A percentile compares a stretch with the other conserved stretches of the same genome.
Evolutionary conservation across 73 alveolate species (phyloP).

Genomic region (Urostyla sp.): DNA sequence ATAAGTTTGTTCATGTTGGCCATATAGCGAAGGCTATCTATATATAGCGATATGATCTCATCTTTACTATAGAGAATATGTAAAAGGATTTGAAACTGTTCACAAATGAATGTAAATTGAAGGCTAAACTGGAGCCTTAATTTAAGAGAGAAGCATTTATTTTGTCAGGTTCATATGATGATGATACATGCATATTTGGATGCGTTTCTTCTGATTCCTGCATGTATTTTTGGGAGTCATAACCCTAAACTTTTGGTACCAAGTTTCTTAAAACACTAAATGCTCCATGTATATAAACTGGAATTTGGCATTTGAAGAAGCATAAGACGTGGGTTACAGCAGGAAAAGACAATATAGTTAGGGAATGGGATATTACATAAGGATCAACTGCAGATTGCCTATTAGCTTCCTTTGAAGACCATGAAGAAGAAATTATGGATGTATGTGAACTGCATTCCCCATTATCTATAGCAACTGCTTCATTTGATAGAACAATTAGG

Average conservation of each 20-base stretch:
- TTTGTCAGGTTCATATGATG: slow-evolving; percentile 62
- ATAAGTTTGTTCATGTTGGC: slow-evolving; percentile 69
- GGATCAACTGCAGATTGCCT: slow-evolving; percentile 41
- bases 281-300: slow-evolving; percentile 67
- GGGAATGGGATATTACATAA: slow-evolving; percentile 70
- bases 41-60: slow-evolving; percentile 59
- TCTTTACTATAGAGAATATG: slow-evolving; percentile 74
- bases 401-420: slow-evolving; percentile 61
- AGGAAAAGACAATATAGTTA: slow-evolving; percentile 78
- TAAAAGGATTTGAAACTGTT: slow-evolving; percentile 71
- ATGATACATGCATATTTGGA: slow-evolving; percentile 60
- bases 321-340: slow-evolving; percentile 90
- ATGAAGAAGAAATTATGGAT: slow-evolving; percentile 84
- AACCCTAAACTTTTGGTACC: slow-evolving; percentile 1
- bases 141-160: slow-evolving; percentile 56
- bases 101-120: slow-evolving; percentile 70
- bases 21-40: slow-evolving; percentile 55
- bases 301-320: slow-evolving; percentile 82
- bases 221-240: slow-evolving; percentile 65
- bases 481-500: slow-evolving; percentile 86
- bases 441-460: slow-evolving; percentile 83
- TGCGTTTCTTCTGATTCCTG: slow-evolving; percentile 69
- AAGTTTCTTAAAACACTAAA: slow-evolving; percentile 45
- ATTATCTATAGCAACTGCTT: slow-evolving; percentile 86
- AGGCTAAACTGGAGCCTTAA: slow-evolving; percentile 52